phyloP scores from a whole-genome alignment of 1,139 yeast species.

The Chernovozyma aurita region DNA sequence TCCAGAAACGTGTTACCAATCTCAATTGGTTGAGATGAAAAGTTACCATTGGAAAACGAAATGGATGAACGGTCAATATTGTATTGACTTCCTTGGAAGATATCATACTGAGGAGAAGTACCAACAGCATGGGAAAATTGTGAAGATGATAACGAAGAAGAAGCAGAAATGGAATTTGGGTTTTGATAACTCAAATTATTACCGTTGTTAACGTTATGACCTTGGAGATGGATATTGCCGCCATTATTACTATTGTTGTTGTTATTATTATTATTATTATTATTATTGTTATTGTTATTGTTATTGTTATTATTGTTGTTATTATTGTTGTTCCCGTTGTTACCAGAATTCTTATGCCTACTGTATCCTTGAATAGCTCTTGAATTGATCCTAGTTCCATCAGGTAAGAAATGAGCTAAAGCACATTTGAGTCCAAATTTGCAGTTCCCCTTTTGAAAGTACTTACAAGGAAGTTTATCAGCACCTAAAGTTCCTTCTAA shows the following conservation, averaged over 20 bases:
- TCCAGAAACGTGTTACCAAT: constrained; percentile 5
- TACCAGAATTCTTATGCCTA: constrained; percentile 1
- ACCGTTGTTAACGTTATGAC: too few species aligned
- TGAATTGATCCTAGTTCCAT: constrained; percentile 76
- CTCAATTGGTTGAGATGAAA: constrained; percentile 14
- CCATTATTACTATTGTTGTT: constrained; percentile 10
- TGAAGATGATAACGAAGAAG: not conserved
- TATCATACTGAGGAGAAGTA: not conserved
- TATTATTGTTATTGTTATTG: constrained; percentile 1
- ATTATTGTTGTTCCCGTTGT: constrained; percentile 3
- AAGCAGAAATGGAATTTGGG: not conserved
- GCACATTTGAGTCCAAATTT: constrained; percentile 93
- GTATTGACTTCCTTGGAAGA: not conserved
- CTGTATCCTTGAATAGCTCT: constrained; percentile 16
- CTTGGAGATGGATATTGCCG: too few species aligned
- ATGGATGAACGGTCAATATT: constrained; percentile 4
- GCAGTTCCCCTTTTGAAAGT: constrained; percentile 91
- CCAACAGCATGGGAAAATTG: not conserved
- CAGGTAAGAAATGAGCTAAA: constrained; percentile 83
- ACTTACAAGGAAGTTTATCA: constrained; percentile 81
- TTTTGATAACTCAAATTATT: not conserved
- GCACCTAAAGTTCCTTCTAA: constrained; percentile 51
- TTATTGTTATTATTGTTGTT: constrained; percentile 2
- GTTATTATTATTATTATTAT: constrained; percentile 5
- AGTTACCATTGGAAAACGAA: not conserved